phyloP scores from a whole-genome alignment of 306 rosid genomes.

The Vicia villosa region DNA sequence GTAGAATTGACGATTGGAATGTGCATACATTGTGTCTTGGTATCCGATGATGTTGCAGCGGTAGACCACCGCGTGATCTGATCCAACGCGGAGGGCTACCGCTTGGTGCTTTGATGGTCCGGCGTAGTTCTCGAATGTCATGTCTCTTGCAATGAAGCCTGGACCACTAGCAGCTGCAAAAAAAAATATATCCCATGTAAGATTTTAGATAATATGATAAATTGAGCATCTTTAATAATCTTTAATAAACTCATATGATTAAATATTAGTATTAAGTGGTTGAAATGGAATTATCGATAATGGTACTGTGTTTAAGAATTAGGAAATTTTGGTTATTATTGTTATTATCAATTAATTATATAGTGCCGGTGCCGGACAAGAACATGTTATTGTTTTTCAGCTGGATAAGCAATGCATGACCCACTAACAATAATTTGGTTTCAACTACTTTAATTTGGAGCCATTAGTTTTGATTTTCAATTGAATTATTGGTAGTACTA shows the following conservation, averaged over 20 bases:
- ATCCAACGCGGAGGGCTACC: slow-evolving; percentile 83
- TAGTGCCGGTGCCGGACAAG: not conserved
- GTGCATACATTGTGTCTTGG: slow-evolving; percentile 84
- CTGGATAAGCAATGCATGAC: slow-evolving; percentile 23
- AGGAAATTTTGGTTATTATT: slow-evolving; percentile 5
- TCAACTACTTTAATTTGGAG: slow-evolving; percentile 21
- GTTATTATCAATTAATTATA: too few relatives aligned
- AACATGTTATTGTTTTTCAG: slow-evolving; percentile 14
- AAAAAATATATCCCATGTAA: not conserved
- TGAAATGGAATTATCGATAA: not conserved
- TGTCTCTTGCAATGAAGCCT: slow-evolving; percentile 79
- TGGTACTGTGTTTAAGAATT: not conserved
- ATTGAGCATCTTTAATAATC: too few relatives aligned
- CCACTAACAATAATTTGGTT: slow-evolving; percentile 40
- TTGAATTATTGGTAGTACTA: not conserved
- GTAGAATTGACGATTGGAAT: slow-evolving; percentile 85
- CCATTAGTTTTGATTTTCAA: not conserved
- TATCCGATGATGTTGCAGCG: slow-evolving; percentile 69
- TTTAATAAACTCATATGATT: too few relatives aligned
- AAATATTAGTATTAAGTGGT: not conserved
- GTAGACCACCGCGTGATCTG: slow-evolving; percentile 84
- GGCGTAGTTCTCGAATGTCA: slow-evolving; percentile 79
- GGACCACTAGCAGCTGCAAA: slow-evolving; percentile 77
- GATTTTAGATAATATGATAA: too few relatives aligned
- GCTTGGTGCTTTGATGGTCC: slow-evolving; percentile 88